These are phyloP conservation scores for Chytriomyces sp. DNA, from an alignment of 192 early-diverging fungal species.

Conservation along the genomic window DNA sequence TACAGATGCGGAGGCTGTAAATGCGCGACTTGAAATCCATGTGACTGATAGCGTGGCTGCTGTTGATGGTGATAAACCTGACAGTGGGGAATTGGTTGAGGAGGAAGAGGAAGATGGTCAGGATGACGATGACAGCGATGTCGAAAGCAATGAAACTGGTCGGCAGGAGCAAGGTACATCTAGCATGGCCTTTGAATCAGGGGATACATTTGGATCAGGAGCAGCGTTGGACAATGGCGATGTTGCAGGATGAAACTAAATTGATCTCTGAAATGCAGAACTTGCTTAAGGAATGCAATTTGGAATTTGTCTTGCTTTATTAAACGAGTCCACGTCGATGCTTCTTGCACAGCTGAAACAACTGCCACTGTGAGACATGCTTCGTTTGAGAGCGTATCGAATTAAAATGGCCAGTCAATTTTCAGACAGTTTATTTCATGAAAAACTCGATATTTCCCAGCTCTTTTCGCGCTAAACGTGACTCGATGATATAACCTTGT, in stretches of 20 bases:
- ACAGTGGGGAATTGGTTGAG: conserved; percentile 19
- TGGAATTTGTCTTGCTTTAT: too few species aligned
- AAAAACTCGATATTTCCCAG: background rate
- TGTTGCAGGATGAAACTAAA: background rate
- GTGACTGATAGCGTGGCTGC: background rate
- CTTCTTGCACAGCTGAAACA: too few species aligned
- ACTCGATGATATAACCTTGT: background rate
- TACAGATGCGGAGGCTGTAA: background rate
- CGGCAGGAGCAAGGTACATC: background rate
- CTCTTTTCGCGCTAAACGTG: background rate
- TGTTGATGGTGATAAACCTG: background rate
- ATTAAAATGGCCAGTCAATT: too few species aligned
- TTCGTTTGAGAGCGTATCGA: too few species aligned
- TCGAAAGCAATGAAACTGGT: background rate
- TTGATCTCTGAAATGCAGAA: background rate
- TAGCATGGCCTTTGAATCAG: background rate
- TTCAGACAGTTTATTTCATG: background rate
- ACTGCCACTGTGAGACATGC: too few species aligned
- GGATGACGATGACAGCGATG: conserved; percentile 30
- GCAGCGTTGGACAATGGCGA: background rate
- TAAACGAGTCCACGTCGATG: too few species aligned
- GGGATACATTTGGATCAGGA: background rate
- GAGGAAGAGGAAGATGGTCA: conserved; percentile 14
- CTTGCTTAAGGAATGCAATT: too few species aligned
- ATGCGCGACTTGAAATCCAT: background rate